A percentile compares a stretch with the other conserved stretches of the same genome.
Conservation (phyloP, 2,329 filamentous ascomycete genomes). For the Hysterium pulicare region DNA sequence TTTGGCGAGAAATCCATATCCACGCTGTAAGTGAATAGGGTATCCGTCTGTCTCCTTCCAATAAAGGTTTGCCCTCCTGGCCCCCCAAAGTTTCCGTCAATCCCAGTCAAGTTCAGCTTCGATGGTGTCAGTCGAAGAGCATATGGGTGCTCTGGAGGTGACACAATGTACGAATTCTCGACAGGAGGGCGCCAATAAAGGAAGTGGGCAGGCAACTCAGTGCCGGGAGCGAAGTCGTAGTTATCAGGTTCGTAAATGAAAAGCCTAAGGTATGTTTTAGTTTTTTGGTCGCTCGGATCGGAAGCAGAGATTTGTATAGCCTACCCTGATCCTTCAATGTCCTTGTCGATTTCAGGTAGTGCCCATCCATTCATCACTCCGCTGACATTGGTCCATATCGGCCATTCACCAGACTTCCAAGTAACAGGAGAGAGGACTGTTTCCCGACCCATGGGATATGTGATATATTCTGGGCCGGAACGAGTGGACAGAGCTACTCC, state of each 20-base stretch:
- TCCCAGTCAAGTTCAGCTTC: slow-evolving; percentile 52
- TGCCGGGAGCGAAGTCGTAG: slow-evolving; percentile 45
- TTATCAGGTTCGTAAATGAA: slow-evolving; percentile 44
- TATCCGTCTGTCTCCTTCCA: slow-evolving; percentile 51
- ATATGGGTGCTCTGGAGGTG: slow-evolving; percentile 42
- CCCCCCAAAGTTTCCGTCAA: slow-evolving; percentile 48
- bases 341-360: slow-evolving; percentile 34
- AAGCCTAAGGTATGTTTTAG: slow-evolving; percentile 16
- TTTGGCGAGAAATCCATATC: slow-evolving; percentile 45
- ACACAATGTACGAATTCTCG: slow-evolving; percentile 46
- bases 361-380: slow-evolving; percentile 46
- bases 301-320: no score
- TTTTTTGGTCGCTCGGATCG: not conserved
- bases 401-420: slow-evolving; percentile 41
- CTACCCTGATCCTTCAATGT: slow-evolving; percentile 39
- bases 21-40: slow-evolving; percentile 51
- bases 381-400: slow-evolving; percentile 38
- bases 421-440: slow-evolving; percentile 25
- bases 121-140: slow-evolving; percentile 50
- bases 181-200: slow-evolving; percentile 53
- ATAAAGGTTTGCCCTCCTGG: slow-evolving; percentile 50
- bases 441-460: slow-evolving; percentile 27
- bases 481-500: slow-evolving; percentile 24
- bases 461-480: slow-evolving; percentile 21
- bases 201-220: slow-evolving; percentile 50